A percentile compares a stretch with the other conserved stretches of the same genome.
Evolutionary conservation across 495 filamentous ascomycete species (phyloP).

Genomic region (Glutinoglossum americanum): DNA sequence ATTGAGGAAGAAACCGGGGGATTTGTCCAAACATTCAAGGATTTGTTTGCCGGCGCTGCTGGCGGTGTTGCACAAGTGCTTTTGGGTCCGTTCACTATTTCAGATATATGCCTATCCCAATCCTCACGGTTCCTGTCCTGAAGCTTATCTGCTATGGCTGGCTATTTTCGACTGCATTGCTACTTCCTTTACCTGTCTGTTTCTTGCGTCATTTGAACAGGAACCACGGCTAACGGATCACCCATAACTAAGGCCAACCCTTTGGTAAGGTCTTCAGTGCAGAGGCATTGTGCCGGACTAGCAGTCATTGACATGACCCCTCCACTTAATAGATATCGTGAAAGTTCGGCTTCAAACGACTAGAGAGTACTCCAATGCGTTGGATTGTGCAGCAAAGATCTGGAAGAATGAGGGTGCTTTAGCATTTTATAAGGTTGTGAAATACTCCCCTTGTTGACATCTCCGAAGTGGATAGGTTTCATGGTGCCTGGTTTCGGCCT

Average conservation of each 20-base stretch:
- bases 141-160: no score
- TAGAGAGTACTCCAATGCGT: constrained; percentile 37
- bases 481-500: neutral
- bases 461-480: neutral
- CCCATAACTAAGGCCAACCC: constrained; percentile 48
- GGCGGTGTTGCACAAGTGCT: constrained; percentile 90
- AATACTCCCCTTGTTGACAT: neutral
- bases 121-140: neutral
- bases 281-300: neutral
- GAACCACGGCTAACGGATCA: neutral
- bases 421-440: constrained; percentile 70
- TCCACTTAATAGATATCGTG: constrained; percentile 50
- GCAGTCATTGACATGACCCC: constrained; percentile 3
- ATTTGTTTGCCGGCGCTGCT: constrained; percentile 73
- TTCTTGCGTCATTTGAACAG: no score
- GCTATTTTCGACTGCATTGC: no score
- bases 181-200: no score
- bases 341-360: constrained; percentile 93
- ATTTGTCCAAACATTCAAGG: constrained; percentile 49
- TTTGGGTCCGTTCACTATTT: constrained; percentile 40
- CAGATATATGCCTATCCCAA: neutral
- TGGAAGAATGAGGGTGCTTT: constrained; percentile 67
- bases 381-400: constrained; percentile 63
- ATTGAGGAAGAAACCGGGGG: neutral
- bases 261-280: constrained; percentile 35